These are phyloP conservation scores for Phaeotremella fagi DNA, from an alignment of 768 basidiomycete genomes.

Conservation along the genomic window DNA sequence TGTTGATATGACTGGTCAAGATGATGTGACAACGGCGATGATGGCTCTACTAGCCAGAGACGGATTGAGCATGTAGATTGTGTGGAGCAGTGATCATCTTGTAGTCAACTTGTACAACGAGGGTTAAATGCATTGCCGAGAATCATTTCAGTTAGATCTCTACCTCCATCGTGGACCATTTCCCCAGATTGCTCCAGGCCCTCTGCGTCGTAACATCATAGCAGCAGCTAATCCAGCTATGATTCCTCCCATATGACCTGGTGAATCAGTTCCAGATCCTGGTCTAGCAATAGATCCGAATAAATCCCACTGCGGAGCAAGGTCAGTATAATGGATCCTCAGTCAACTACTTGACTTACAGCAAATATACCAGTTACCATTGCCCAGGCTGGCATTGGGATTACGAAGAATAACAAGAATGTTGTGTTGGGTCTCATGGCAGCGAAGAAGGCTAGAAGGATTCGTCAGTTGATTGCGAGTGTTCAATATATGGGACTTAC, in stretches of 20 bases:
- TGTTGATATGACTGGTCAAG: slow-evolving; percentile 54
- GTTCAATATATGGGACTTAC: slow-evolving; percentile 4
- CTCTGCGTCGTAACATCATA: slow-evolving; percentile 19
- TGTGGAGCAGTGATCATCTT: slow-evolving; percentile 6
- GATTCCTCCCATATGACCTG: slow-evolving; percentile 45
- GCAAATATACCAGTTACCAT: slow-evolving; percentile 44
- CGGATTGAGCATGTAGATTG: slow-evolving; percentile 31
- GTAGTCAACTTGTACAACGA: neutral
- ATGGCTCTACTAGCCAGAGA: slow-evolving; percentile 50
- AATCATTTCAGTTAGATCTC: slow-evolving; percentile 10
- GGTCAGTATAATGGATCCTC: neutral
- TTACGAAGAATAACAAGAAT: slow-evolving; percentile 44
- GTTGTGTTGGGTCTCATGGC: slow-evolving; percentile 40
- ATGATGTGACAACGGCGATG: slow-evolving; percentile 55
- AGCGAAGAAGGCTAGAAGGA: slow-evolving; percentile 39
- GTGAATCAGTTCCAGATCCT: slow-evolving; percentile 37
- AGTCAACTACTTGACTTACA: slow-evolving; percentile 18
- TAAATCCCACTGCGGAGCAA: slow-evolving; percentile 34
- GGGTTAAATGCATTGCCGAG: neutral
- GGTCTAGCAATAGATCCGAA: slow-evolving; percentile 29
- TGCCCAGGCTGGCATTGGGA: slow-evolving; percentile 45
- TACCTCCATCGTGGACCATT: slow-evolving; percentile 1
- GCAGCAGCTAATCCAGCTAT: slow-evolving; percentile 40
- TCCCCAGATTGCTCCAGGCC: slow-evolving; percentile 17
- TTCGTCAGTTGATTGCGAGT: neutral